phyloP scores from a whole-genome alignment of 2,329 filamentous ascomycete species.

The Nemania sp. region DNA sequence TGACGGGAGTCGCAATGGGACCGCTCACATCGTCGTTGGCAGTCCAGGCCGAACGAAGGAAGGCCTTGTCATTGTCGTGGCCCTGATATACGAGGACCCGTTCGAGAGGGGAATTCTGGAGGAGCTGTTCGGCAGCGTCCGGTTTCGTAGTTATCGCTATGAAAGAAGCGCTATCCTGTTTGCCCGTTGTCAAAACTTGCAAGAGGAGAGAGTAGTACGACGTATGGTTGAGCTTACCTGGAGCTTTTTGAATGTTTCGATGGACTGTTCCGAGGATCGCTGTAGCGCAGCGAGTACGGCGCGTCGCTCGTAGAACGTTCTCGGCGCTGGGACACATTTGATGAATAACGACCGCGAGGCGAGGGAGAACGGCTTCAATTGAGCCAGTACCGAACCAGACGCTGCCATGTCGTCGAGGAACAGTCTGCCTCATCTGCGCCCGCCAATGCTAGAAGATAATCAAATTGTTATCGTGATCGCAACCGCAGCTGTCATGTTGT shows the following conservation, averaged over 20 bases:
- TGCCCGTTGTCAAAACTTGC: not conserved
- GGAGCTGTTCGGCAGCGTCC: conserved; percentile 46
- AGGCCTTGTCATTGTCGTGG: conserved; percentile 1
- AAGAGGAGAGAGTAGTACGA: not conserved
- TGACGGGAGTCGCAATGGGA: conserved; percentile 35
- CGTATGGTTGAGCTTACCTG: conserved; percentile 39
- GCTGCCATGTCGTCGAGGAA: conserved; percentile 29
- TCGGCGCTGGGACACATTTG: conserved; percentile 55
- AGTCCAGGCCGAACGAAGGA: conserved; percentile 35
- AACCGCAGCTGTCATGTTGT: not conserved
- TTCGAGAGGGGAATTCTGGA: conserved; percentile 52
- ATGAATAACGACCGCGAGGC: conserved; percentile 49
- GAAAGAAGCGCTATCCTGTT: conserved; percentile 54
- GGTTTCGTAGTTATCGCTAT: conserved; percentile 52
- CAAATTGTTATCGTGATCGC: not conserved
- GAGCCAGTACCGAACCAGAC: conserved; percentile 34
- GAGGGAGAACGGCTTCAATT: conserved; percentile 37
- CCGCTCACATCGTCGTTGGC: conserved; percentile 32
- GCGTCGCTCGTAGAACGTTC: conserved; percentile 58
- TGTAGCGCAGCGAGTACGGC: conserved; percentile 58
- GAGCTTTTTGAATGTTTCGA: conserved; percentile 59
- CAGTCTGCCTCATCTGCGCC: not conserved
- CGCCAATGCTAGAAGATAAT: not conserved
- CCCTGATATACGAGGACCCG: conserved; percentile 46
- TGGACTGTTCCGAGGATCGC: conserved; percentile 35